Base-by-base conservation (phyloP, 2,329 filamentous ascomycete species). In the Aspergillus glaucus region DNA sequence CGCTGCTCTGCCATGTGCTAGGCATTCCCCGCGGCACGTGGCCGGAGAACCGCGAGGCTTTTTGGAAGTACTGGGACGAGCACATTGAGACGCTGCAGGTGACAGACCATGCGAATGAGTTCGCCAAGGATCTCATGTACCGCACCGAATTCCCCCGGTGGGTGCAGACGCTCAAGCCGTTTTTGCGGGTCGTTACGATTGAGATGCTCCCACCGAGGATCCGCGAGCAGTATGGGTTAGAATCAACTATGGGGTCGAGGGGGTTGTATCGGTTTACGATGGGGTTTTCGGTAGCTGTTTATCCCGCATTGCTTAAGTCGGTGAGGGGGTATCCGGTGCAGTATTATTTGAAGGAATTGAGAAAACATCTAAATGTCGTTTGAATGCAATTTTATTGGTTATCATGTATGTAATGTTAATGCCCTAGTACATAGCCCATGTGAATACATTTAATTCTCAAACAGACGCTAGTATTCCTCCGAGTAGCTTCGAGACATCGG, bases 31-130 rank as follows among this genome's bases (percentile, higher is more conserved):
- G 54, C 1, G 62, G 59, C 1, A 53, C 53, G 5, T 68, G 65
- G 65, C 66, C 66, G 2, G 48, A 57, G 5, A 56, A 60, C 6
- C 62, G 65, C 6, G 53, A 57, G 37, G 60, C 55, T 1, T 68
- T 68, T 44, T 68, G 66, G 66, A 54, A 48, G n/a, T 68, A 64
- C 50, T 68, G 66, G 66, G 65, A 68, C 26, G 56, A 61, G 7
- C 61, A 63, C 49, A 51, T 68, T 17, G 50, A 56, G 14, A 50
- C 55, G 24, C 43, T 67, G 44, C 55, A 51, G 4, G 64, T 67
- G 4, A 63, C 63, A 1, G 50, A 52, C 0, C 58, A 64, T 30
- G 63, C 63, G 9, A 62, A 63, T 12, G 50, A 53, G 7, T 61
- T 68, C 21, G 65, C 62, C 0, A 52, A 61, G 46, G 61, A 63